A percentile compares a stretch with the other conserved stretches of the same genome.
Conservation (phyloP, 345 rosid species). For the Mallotus nudiflorus region DNA sequence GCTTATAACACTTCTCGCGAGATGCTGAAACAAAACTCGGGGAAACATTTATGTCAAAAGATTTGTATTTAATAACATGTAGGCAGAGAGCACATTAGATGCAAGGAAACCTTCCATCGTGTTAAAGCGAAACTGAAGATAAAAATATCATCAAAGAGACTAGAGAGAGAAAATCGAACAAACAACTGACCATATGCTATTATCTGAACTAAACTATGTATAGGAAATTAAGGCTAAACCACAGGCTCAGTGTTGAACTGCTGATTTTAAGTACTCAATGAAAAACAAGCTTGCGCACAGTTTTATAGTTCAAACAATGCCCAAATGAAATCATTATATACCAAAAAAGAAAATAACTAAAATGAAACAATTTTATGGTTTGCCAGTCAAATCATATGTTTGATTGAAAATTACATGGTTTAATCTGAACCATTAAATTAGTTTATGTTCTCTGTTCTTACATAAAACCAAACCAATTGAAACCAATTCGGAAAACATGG, state of each 20-base stretch:
- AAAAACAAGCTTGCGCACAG: not conserved
- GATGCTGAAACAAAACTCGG: conserved; percentile 52
- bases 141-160: not conserved
- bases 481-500: too few relatives aligned
- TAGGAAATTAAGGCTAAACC: not conserved
- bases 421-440: not conserved
- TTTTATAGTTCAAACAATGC: not conserved
- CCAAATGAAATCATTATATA: not conserved
- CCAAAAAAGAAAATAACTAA: not conserved
- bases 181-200: not conserved
- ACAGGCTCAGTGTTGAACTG: not conserved
- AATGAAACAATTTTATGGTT: not conserved
- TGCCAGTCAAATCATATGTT: not conserved
- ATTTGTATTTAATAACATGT: not conserved
- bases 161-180: not conserved
- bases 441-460: not conserved
- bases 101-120: not conserved
- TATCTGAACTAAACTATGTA: not conserved
- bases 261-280: not conserved
- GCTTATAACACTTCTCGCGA: conserved; percentile 88
- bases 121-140: not conserved
- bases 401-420: not conserved
- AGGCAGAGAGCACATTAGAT: not conserved
- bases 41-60: conserved; percentile 6
- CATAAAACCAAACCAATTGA: not conserved